Conservation (phyloP, 805 yeast genomes). For the Nakazawaea populi region DNA sequence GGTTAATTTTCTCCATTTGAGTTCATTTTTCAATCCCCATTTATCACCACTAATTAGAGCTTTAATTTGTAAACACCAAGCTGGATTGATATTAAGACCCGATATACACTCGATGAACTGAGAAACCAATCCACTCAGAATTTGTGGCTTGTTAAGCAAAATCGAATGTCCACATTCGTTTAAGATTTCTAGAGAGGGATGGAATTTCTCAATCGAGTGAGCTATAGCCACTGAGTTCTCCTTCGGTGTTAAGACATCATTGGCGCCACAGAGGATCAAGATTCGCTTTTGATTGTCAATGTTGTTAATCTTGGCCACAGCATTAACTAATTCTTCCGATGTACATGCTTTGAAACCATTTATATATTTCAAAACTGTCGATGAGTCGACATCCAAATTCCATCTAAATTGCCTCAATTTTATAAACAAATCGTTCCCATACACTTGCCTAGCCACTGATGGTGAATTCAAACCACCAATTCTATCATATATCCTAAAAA, state of each 20-base stretch:
- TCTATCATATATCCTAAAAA: conserved; percentile 54
- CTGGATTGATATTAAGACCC: conserved; percentile 53
- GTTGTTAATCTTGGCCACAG: conserved; percentile 31
- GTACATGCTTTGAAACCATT: conserved; percentile 41
- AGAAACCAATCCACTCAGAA: conserved; percentile 53
- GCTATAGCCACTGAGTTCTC: conserved; percentile 25
- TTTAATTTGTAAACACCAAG: conserved; percentile 64
- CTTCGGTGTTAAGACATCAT: conserved; percentile 52
- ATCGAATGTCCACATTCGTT: conserved; percentile 60
- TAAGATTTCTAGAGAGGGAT: conserved; percentile 30
- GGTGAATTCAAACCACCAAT: conserved; percentile 53
- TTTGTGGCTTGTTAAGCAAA: conserved; percentile 57
- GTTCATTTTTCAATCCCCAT: conserved; percentile 76
- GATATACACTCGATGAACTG: conserved; percentile 45
- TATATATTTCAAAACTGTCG: conserved; percentile 47
- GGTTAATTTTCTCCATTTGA: conserved; percentile 58
- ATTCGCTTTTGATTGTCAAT: conserved; percentile 33
- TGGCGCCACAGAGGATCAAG: conserved; percentile 52
- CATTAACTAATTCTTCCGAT: conserved; percentile 35
- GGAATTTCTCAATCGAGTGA: conserved; percentile 22
- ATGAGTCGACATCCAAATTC: conserved; percentile 60
- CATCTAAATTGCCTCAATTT: conserved; percentile 59
- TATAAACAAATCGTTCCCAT: conserved; percentile 26
- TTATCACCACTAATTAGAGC: conserved; percentile 63
- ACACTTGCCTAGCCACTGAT: conserved; percentile 55